Conservation (phyloP, 768 basidiomycete species). For the Pisolithus orientalis region DNA sequence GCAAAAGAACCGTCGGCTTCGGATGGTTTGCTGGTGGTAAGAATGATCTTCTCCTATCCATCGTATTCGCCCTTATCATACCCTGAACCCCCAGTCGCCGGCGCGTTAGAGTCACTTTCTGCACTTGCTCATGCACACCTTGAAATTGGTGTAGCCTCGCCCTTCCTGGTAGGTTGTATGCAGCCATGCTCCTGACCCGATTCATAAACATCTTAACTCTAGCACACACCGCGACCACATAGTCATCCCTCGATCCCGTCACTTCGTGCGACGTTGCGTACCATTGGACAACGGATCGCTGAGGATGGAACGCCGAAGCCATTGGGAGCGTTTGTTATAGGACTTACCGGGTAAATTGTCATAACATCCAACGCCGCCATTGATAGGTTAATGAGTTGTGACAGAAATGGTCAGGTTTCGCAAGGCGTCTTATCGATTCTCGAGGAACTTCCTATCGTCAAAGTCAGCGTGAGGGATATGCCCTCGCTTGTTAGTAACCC, state of each 20-base stretch:
- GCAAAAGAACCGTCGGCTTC: slow-evolving; percentile 81
- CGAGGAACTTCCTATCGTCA: slow-evolving; percentile 58
- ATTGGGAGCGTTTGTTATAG: slow-evolving; percentile 74
- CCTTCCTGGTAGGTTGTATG: slow-evolving; percentile 59
- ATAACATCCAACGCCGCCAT: background rate
- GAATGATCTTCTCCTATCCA: slow-evolving; percentile 11
- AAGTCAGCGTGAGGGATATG: slow-evolving; percentile 52
- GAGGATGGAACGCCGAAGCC: slow-evolving; percentile 52
- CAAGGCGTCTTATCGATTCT: slow-evolving; percentile 72
- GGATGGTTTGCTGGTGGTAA: slow-evolving; percentile 89
- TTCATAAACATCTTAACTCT: background rate
- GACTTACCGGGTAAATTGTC: slow-evolving; percentile 67
- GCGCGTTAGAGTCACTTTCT: slow-evolving; percentile 74
- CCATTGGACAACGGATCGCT: slow-evolving; percentile 51
- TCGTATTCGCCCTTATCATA: background rate
- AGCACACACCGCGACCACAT: slow-evolving; percentile 77
- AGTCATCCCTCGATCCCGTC: slow-evolving; percentile 53
- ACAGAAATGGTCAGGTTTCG: slow-evolving; percentile 76
- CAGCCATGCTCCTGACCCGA: background rate
- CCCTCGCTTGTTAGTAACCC: slow-evolving; percentile 46
- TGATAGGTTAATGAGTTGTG: background rate
- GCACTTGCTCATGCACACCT: slow-evolving; percentile 76
- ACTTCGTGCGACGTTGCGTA: slow-evolving; percentile 47
- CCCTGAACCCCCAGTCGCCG: slow-evolving; percentile 51
- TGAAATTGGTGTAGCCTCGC: slow-evolving; percentile 71